Conservation (phyloP, 371 early-diverging fungal genomes). For the Capillidium rhysosporum region DNA sequence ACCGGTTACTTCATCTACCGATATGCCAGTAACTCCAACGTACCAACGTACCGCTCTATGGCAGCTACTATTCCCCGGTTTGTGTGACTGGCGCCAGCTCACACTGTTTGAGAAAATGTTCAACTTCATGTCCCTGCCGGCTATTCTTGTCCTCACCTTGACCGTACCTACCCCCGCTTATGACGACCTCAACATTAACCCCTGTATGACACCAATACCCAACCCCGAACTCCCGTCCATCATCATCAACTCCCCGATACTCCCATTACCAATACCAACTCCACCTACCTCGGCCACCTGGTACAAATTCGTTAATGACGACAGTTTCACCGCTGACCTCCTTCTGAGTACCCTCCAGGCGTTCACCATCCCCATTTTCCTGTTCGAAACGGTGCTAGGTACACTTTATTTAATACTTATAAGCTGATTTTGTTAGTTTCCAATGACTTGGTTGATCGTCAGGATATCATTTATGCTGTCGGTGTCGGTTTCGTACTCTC, state of each 20-base stretch:
- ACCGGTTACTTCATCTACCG: background rate
- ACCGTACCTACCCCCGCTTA: slow-evolving; percentile 28
- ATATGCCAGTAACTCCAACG: background rate
- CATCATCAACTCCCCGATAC: background rate
- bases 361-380: slow-evolving; percentile 1
- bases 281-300: background rate
- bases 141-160: slow-evolving; percentile 23
- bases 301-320: background rate
- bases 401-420: background rate
- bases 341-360: background rate
- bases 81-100: slow-evolving; percentile 24
- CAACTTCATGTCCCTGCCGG: slow-evolving; percentile 26
- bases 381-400: background rate
- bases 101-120: slow-evolving; percentile 25
- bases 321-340: slow-evolving; percentile 8
- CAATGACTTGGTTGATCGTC: slow-evolving; percentile 8
- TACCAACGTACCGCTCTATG: background rate
- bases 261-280: background rate
- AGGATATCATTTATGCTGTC: slow-evolving; percentile 9
- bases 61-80: slow-evolving; percentile 25
- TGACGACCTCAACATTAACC: background rate
- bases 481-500: background rate
- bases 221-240: slow-evolving; percentile 8
- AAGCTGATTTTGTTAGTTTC: background rate
- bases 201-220: slow-evolving; percentile 9